Conservation (phyloP, 1,284 basidiomycete genomes). For the Ceratobasidium sp. region DNA sequence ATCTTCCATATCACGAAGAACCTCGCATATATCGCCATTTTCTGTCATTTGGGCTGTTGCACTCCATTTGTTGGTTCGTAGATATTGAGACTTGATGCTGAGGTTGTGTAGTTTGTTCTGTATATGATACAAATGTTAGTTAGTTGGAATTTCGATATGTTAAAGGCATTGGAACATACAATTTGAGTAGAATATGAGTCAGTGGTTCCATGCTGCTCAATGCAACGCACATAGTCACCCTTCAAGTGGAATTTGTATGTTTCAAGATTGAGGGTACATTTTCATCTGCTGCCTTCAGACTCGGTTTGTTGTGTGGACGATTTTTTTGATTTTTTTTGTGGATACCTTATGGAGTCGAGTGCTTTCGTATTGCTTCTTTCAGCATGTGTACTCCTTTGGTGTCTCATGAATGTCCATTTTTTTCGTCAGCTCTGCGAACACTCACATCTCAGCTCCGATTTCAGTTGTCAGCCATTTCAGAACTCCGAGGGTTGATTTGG, state of each 20-base stretch:
- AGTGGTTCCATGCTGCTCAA: constrained; percentile 54
- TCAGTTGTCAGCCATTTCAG: constrained; percentile 48
- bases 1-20: not conserved
- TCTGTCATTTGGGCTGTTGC: not conserved
- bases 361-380: not conserved
- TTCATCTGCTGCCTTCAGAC: not conserved
- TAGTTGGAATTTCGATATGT: not conserved
- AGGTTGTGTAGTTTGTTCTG: constrained; percentile 50
- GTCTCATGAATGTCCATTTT: constrained; percentile 50
- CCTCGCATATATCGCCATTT: not conserved
- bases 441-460: constrained; percentile 51
- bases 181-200: constrained; percentile 52
- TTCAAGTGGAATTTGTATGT: constrained; percentile 55
- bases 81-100: constrained; percentile 31
- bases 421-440: constrained; percentile 48
- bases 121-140: too few relatives aligned
- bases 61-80: not conserved
- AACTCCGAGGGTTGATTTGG: constrained; percentile 49
- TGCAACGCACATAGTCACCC: constrained; percentile 54
- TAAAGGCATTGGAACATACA: constrained; percentile 48
- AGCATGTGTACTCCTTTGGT: constrained; percentile 49
- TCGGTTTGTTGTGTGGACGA: not conserved
- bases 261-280: not conserved
- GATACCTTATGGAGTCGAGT: not conserved
- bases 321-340: not conserved